phyloP scores from a whole-genome alignment of 2,329 filamentous ascomycete species.

The Chaetomium olivaceum region DNA sequence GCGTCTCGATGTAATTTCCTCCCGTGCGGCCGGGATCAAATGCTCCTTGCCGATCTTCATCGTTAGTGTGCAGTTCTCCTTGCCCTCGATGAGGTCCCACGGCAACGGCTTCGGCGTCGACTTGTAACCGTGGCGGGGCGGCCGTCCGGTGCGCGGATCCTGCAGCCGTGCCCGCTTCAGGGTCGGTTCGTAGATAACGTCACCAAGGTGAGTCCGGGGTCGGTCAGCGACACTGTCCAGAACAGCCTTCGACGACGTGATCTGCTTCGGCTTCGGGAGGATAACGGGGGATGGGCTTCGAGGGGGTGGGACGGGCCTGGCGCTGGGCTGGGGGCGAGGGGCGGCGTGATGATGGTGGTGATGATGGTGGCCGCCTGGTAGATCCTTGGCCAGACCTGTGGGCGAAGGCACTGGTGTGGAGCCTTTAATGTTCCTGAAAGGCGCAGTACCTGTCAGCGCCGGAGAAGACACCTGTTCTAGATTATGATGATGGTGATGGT shows the following conservation, averaged over 20 bases:
- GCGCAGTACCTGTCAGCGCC: conserved; percentile 43
- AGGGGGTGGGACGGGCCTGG: conserved; percentile 35
- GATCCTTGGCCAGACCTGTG: conserved; percentile 42
- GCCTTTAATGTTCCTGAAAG: conserved; percentile 54
- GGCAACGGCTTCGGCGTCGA: conserved; percentile 73
- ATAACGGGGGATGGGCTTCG: conserved; percentile 45
- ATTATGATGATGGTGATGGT: conserved; percentile 53
- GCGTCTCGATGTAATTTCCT: conserved; percentile 78
- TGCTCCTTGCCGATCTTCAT: conserved; percentile 83
- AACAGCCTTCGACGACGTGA: conserved; percentile 68
- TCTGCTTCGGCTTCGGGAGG: conserved; percentile 63
- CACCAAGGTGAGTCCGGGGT: conserved; percentile 79
- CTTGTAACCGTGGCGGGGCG: conserved; percentile 38
- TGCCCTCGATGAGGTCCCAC: conserved; percentile 67
- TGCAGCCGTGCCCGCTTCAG: conserved; percentile 57
- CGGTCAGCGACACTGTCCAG: conserved; percentile 69
- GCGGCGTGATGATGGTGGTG: conserved; percentile 54
- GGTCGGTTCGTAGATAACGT: conserved; percentile 74
- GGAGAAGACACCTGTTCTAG: conserved; percentile 50
- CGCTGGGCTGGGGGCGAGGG: conserved; percentile 37
- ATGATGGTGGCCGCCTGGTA: conserved; percentile 41
- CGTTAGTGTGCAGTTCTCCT: conserved; percentile 87
- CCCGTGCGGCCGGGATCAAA: conserved; percentile 66
- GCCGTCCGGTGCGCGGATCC: conserved; percentile 52
- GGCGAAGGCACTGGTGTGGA: conserved; percentile 49